Evolutionary conservation across 108 stramenopile species (phyloP).

Genomic region (Poteriospumella lacustris): DNA sequence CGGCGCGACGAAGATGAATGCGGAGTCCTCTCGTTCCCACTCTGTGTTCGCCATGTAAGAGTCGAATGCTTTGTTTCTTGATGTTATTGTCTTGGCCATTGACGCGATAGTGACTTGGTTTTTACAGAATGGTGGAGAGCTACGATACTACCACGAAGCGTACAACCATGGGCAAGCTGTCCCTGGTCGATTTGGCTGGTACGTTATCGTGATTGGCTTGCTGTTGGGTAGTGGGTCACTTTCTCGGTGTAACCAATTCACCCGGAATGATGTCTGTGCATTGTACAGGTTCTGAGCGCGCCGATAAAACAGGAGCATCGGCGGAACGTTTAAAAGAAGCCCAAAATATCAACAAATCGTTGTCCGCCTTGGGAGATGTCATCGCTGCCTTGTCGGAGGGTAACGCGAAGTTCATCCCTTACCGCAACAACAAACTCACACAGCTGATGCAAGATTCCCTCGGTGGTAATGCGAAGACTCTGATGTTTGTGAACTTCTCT

Average conservation of each 20-base stretch:
- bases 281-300: constrained; percentile 52
- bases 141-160: constrained; percentile 54
- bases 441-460: constrained; percentile 61
- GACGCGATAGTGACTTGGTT: too few relatives aligned
- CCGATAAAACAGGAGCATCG: constrained; percentile 48
- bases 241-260: background rate
- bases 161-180: constrained; percentile 58
- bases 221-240: background rate
- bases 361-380: constrained; percentile 38
- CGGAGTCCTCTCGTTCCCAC: constrained; percentile 55
- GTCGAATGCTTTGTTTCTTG: too few relatives aligned
- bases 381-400: constrained; percentile 38
- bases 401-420: constrained; percentile 42
- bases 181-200: constrained; percentile 72
- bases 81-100: too few relatives aligned
- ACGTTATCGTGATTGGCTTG: background rate
- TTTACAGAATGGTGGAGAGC: background rate
- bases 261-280: background rate
- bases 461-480: constrained; percentile 61
- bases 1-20: constrained; percentile 63
- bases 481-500: constrained; percentile 54
- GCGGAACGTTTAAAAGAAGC: constrained; percentile 26
- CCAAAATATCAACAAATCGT: constrained; percentile 23
- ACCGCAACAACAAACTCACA: constrained; percentile 59
- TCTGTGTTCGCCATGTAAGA: constrained; percentile 51